Base-by-base conservation (phyloP, 306 rosid genomes). In the Quercus robur region DNA sequence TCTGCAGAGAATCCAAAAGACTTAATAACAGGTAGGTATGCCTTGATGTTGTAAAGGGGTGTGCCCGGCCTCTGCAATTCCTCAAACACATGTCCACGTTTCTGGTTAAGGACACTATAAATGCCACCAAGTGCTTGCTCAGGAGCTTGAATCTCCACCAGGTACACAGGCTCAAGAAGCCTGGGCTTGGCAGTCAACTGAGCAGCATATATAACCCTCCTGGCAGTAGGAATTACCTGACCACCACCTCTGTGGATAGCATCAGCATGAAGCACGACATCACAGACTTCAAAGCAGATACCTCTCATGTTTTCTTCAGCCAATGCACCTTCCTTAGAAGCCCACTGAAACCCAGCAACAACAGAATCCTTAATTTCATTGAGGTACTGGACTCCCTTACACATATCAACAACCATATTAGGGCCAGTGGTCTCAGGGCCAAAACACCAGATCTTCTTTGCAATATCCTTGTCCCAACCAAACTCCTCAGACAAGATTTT, bases 201-300 rank as follows among this genome's bases (percentile, higher is more conserved):
- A 2, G 92, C 82, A 21, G 92, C 92, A 56, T 89, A 88, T 82
- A 88, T 84, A 38, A 88, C 92, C 78, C 92, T 84, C 55, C 92
- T 78, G 4, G 89, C 92, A 2, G 92, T 88, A 5, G 92, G 92
- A 72, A 88, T 88, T 44, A 88, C 85, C 85, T 88, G 92, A 11
- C 92, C 92, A 5, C 92, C 92, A 28, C 92, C 92, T 69, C 92
- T 86, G 84, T 89, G 92, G 70, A 89, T 89, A 5, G 92, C 90
- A 75, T 89, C 92, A 6, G 92, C 84, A 2, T 86, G 92, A 38
- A 89, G 92, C 81, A 89, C 92, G 23, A 89, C 92, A 72, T 89
- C 92, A 61, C 90, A 86, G 5, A 89, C 87, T 78, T 89, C 92
- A 73, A 86, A 89, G 81, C 92, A 86, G 30, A 89, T 86, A 19